Evolutionary conservation across 768 basidiomycete genomes (phyloP).

Genomic region (Mycena rosella): DNA sequence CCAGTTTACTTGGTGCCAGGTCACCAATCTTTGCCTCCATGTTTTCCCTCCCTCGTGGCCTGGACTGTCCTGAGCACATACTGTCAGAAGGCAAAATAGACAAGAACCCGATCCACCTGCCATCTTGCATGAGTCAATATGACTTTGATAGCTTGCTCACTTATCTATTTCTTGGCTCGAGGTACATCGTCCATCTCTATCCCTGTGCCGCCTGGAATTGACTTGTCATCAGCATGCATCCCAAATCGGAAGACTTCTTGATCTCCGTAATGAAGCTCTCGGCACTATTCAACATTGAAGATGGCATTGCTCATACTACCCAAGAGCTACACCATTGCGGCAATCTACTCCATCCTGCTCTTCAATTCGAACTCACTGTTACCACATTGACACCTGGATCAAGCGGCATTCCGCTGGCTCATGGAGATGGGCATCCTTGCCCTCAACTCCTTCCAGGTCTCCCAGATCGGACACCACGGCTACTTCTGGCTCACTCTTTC

Average conservation of each 20-base stretch:
- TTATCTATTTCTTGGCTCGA: constrained; percentile 12
- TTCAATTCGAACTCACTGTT: constrained; percentile 25
- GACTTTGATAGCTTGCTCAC: constrained; percentile 18
- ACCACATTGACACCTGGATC: constrained; percentile 17
- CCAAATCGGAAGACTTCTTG: constrained; percentile 5
- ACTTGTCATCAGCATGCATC: neutral
- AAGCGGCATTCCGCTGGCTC: constrained; percentile 5
- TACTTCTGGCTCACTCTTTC: constrained; percentile 18
- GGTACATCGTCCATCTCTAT: neutral
- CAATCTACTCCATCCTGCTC: constrained; percentile 1
- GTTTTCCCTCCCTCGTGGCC: constrained; percentile 22
- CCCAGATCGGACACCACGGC: neutral
- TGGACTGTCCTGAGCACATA: neutral
- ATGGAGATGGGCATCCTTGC: neutral
- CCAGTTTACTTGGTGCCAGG: neutral
- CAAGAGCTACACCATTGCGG: neutral
- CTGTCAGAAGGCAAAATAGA: constrained; percentile 9
- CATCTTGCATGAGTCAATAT: neutral
- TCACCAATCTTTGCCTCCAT: constrained; percentile 14
- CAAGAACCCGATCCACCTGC: constrained; percentile 16
- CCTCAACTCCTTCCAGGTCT: neutral
- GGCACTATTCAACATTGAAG: constrained; percentile 2
- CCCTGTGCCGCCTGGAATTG: neutral
- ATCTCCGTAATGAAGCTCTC: constrained; percentile 21
- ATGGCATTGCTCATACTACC: neutral